Percentiles rank a stretch among this genome's conserved stretches.
These are phyloP conservation scores for Grosmannia huntii DNA, from an alignment of 2,329 filamentous ascomycete genomes.

Conservation along the genomic window DNA sequence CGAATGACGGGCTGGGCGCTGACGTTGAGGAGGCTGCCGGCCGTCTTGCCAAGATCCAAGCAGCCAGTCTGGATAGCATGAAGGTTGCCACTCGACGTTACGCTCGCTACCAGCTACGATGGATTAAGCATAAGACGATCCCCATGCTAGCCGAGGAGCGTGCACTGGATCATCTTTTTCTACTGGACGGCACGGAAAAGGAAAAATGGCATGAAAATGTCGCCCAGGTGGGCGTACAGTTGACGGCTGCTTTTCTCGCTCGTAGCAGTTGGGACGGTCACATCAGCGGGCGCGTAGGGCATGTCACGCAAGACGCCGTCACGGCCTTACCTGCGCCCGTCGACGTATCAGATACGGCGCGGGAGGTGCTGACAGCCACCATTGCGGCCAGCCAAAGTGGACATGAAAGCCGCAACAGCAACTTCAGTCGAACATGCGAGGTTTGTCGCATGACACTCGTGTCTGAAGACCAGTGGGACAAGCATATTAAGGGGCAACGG, in stretches of 20 bases:
- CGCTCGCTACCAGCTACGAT: constrained; percentile 69
- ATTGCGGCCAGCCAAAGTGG: constrained; percentile 26
- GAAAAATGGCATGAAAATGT: constrained; percentile 51
- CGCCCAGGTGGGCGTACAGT: constrained; percentile 44
- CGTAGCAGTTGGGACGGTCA: constrained; percentile 1
- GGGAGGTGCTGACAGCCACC: constrained; percentile 40
- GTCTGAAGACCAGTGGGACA: constrained; percentile 38
- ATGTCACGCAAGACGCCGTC: not conserved
- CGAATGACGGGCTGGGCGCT: not conserved
- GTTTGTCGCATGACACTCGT: constrained; percentile 53
- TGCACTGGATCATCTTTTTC: constrained; percentile 49
- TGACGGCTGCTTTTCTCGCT: constrained; percentile 52
- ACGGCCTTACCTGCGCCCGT: constrained; percentile 35
- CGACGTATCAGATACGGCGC: constrained; percentile 33
- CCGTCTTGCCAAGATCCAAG: constrained; percentile 42
- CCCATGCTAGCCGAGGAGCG: constrained; percentile 48
- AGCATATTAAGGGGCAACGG: constrained; percentile 29
- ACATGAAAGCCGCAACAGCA: constrained; percentile 28
- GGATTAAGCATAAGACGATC: constrained; percentile 76
- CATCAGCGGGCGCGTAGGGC: not conserved
- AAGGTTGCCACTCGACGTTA: constrained; percentile 81
- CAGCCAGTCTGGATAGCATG: constrained; percentile 55
- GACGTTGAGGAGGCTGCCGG: not conserved
- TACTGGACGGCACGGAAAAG: constrained; percentile 69
- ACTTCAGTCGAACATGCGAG: constrained; percentile 54